Conservation (phyloP, 202 grass and related monocot genomes). For the Panicum hallii region DNA sequence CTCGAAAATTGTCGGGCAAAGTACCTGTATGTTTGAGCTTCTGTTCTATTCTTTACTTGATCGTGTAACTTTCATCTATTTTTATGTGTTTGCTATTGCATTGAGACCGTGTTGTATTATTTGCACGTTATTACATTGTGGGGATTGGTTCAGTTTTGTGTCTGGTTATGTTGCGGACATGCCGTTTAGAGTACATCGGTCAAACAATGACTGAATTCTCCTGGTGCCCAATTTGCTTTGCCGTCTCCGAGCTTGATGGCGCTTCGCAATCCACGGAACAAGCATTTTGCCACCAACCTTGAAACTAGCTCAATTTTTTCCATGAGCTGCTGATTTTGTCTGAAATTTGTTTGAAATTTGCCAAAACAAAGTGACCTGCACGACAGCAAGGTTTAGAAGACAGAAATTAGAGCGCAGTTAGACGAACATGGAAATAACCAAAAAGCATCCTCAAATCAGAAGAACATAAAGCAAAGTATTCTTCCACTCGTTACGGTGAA, state of each 20-base stretch:
- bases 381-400: neutral
- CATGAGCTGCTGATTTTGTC: neutral
- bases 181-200: too few relatives aligned
- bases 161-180: neutral
- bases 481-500: neutral
- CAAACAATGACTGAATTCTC: too few relatives aligned
- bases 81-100: neutral
- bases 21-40: constrained; percentile 4
- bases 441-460: neutral
- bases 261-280: too few relatives aligned
- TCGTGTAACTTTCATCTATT: neutral
- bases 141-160: neutral
- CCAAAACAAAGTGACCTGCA: neutral
- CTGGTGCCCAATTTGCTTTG: too few relatives aligned
- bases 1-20: neutral
- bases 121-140: neutral
- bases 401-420: neutral
- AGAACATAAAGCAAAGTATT: neutral
- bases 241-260: too few relatives aligned
- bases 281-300: neutral
- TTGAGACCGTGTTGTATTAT: neutral
- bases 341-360: neutral
- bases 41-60: neutral
- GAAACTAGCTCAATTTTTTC: neutral
- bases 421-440: neutral